Evolutionary conservation across 768 basidiomycete species (phyloP).

Genomic region (Suillus alpinus): DNA sequence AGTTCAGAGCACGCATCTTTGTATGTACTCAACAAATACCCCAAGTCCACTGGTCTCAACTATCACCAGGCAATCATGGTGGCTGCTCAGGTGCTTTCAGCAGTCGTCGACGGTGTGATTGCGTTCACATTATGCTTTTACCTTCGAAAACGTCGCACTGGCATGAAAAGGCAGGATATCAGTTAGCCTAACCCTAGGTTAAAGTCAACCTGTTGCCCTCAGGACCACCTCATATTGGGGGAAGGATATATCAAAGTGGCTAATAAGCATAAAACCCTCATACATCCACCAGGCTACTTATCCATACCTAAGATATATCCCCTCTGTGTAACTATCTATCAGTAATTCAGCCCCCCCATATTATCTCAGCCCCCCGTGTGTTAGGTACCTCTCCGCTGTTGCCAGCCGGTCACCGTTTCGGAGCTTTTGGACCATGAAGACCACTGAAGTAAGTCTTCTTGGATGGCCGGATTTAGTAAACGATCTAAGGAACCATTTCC

Average conservation of each 20-base stretch:
- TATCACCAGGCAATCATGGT: constrained; percentile 11
- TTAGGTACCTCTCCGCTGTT: too few relatives aligned
- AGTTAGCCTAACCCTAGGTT: too few relatives aligned
- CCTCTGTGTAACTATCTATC: too few relatives aligned
- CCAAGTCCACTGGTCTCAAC: neutral
- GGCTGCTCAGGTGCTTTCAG: constrained; percentile 9
- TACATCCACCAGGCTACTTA: neutral
- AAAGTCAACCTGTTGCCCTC: neutral
- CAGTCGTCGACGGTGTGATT: constrained; percentile 7
- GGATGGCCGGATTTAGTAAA: too few relatives aligned
- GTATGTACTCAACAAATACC: constrained; percentile 5
- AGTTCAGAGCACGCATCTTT: constrained; percentile 1
- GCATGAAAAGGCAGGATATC: constrained; percentile 9
- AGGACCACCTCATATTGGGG: constrained; percentile 5
- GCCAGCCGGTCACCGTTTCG: too few relatives aligned
- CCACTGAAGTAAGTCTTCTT: too few relatives aligned
- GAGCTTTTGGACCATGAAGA: too few relatives aligned
- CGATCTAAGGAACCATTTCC: too few relatives aligned
- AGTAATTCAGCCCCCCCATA: too few relatives aligned
- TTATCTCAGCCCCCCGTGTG: too few relatives aligned
- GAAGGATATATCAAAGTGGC: neutral
- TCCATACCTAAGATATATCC: too few relatives aligned
- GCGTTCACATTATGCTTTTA: constrained; percentile 11
- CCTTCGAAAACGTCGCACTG: constrained; percentile 10
- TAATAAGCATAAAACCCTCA: neutral